Evolutionary conservation across 768 basidiomycete genomes (phyloP), one percentile per base, ranked within the genome.

Genomic region (Panellus pusillus): DNA sequence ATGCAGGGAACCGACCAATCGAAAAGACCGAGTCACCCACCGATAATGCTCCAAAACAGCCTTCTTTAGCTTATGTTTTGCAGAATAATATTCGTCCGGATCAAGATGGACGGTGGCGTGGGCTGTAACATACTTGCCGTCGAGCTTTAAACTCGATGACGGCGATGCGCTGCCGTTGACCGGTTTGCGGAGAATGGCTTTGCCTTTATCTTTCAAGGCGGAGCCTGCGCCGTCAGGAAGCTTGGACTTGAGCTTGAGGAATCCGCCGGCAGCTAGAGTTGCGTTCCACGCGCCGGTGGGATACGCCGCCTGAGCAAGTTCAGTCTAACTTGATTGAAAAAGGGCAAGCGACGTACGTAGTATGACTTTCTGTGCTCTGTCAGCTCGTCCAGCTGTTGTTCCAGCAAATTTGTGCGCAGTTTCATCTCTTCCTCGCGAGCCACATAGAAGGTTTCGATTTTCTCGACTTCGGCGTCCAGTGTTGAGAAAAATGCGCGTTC

Each of bases 21-120:
- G 17, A 28, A 14, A 41, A 17, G 43, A 18, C 8, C 42, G 14
- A 40, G 17, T 27, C 47, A 63, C 71, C 35, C 61, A 87, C 87
- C 83, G 81, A 69, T 98, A 96, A 66, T 87, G 87, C 64, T 96
- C 93, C 45, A 86, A 61, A 0, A 90, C 78, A 1, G 96, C 97
- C 55, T 83, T 85, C 68, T 90, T 90, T 41, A 99, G 76, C 64
- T 83, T 84, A 67, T 84, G 85, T 72, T 89, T 92, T n/a, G 95
- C 94, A 37, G 82, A 74, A 37, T 83, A 74, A 69, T 97, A 99
- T 50, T 87, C 82, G 41, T 88, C 89, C 0, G 91, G 92, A 62
- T 87, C 81, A 29, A 71, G 76, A 51, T 19, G 71, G 67, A 9
- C 61, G 47, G 24, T 51, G 17, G 19, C 31, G 14, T 42, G 37